phyloP scores from a whole-genome alignment of 345 rosid species.

The Mercurialis annua region DNA sequence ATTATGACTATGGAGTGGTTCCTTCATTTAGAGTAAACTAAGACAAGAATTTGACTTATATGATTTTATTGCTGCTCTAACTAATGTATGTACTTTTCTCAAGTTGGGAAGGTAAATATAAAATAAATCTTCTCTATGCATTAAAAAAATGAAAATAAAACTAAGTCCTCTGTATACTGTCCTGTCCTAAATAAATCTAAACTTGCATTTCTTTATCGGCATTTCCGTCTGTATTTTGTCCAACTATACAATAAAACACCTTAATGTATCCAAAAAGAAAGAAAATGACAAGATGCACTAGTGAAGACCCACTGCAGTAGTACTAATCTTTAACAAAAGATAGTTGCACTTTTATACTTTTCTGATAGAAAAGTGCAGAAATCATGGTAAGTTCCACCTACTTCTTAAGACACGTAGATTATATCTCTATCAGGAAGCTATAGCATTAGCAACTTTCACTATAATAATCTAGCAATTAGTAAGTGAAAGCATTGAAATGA shows the following conservation, averaged over 20 bases:
- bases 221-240: not conserved
- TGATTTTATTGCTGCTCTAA: not conserved
- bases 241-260: not conserved
- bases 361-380: not conserved
- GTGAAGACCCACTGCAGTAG: too few relatives aligned
- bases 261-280: not conserved
- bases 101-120: too few relatives aligned
- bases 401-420: not conserved
- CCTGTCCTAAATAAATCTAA: not conserved
- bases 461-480: too few relatives aligned
- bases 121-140: too few relatives aligned
- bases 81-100: not conserved
- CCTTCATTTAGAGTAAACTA: constrained; percentile 5
- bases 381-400: not conserved
- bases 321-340: too few relatives aligned
- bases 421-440: not conserved
- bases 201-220: not conserved
- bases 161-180: not conserved
- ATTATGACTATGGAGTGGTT: constrained; percentile 23
- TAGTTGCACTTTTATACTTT: not conserved
- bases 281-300: not conserved
- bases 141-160: constrained; percentile 1
- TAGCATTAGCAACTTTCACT: too few relatives aligned
- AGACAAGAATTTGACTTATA: not conserved
- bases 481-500: too few relatives aligned